These are phyloP conservation scores for Xylaria sp. DNA, from an alignment of 2,329 filamentous ascomycete species.

Conservation along the genomic window DNA sequence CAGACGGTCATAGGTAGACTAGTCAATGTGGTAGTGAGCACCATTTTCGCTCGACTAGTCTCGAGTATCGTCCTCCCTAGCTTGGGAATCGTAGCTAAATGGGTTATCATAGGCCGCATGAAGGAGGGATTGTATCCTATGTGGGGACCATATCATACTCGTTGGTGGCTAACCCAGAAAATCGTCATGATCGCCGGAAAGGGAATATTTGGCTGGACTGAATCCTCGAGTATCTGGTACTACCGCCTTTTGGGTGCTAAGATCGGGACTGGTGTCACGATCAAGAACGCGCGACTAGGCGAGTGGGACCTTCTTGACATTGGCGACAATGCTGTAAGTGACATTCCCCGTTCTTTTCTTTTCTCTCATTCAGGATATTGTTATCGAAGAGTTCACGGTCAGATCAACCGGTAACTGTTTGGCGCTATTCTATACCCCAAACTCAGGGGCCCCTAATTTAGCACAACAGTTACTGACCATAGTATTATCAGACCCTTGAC, in stretches of 20 bases:
- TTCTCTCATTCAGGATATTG: background rate
- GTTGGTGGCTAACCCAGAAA: slow-evolving; percentile 70
- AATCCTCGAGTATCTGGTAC: slow-evolving; percentile 57
- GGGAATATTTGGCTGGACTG: slow-evolving; percentile 57
- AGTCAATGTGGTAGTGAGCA: slow-evolving; percentile 59
- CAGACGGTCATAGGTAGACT: slow-evolving; percentile 57
- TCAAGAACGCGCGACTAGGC: slow-evolving; percentile 59
- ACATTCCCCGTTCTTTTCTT: background rate
- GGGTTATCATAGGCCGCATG: slow-evolving; percentile 65
- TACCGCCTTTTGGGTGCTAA: slow-evolving; percentile 63
- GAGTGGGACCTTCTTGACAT: slow-evolving; percentile 69
- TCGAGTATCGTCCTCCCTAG: slow-evolving; percentile 57
- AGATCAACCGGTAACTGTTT: too few relatives aligned
- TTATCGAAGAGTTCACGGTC: background rate
- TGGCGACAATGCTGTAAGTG: slow-evolving; percentile 55
- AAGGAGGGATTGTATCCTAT: slow-evolving; percentile 66
- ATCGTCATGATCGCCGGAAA: slow-evolving; percentile 60
- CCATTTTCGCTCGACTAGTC: slow-evolving; percentile 56
- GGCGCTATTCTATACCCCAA: background rate
- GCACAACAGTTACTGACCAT: background rate
- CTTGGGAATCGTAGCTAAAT: slow-evolving; percentile 63
- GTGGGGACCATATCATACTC: slow-evolving; percentile 68
- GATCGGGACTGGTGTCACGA: slow-evolving; percentile 63
- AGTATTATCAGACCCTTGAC: slow-evolving; percentile 52
- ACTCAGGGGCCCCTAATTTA: background rate